Conservation (phyloP, 768 basidiomycete species). For the Botryobasidium botryosum region DNA sequence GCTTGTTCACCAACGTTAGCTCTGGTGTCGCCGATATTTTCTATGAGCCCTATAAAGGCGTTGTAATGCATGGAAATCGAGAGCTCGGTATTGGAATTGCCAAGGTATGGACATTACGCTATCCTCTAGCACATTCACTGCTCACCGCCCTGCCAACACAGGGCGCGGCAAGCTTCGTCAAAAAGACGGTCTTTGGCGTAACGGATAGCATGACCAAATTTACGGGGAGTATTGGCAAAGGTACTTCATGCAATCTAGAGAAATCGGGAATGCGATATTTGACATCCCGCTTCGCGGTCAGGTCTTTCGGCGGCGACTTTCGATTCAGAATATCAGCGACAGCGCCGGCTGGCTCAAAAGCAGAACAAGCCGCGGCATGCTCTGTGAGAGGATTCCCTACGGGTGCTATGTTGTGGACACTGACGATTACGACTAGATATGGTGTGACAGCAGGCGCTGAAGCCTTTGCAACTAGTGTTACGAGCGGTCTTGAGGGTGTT, state of each 20-base stretch:
- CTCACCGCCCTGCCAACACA: conserved; percentile 18
- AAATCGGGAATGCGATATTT: no score
- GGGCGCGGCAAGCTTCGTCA: conserved; percentile 96
- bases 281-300: conserved; percentile 17
- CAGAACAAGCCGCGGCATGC: conserved; percentile 94
- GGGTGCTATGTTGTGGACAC: neutral
- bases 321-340: conserved; percentile 87
- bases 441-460: conserved; percentile 93
- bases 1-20: conserved; percentile 94
- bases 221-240: conserved; percentile 94
- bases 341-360: conserved; percentile 71
- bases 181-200: conserved; percentile 95
- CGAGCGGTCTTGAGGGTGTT: conserved; percentile 92
- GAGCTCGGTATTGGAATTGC: conserved; percentile 90
- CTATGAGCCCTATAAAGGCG: conserved; percentile 94
- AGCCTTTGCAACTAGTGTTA: conserved; percentile 82
- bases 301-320: conserved; percentile 94
- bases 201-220: conserved; percentile 97
- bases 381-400: conserved; percentile 34
- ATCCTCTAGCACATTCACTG: neutral
- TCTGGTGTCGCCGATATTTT: conserved; percentile 97
- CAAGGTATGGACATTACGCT: conserved; percentile 40
- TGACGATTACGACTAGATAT: conserved; percentile 35
- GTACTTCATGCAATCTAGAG: conserved; percentile 21
- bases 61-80: conserved; percentile 89